A percentile compares a stretch with the other conserved stretches of the same genome.
Evolutionary conservation across 192 early-diverging fungal species (phyloP).

Genomic region (Coemansia sp.): DNA sequence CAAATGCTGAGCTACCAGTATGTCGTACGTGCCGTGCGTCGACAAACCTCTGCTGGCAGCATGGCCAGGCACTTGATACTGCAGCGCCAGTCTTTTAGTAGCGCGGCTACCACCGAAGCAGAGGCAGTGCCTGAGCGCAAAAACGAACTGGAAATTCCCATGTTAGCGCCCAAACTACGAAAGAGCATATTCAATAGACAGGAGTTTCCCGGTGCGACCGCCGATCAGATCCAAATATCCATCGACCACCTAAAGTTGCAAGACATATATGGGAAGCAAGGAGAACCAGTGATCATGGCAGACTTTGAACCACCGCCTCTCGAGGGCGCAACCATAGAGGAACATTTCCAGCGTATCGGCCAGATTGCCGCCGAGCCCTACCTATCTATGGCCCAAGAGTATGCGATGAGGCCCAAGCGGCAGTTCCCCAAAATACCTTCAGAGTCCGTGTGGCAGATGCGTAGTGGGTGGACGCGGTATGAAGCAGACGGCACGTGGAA

Average conservation of each 20-base stretch:
- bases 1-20: background rate
- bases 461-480: slow-evolving; percentile 86
- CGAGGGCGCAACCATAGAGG: slow-evolving; percentile 59
- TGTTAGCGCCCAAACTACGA: slow-evolving; percentile 51
- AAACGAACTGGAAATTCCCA: slow-evolving; percentile 52
- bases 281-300: slow-evolving; percentile 39
- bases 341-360: slow-evolving; percentile 80
- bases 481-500: slow-evolving; percentile 35
- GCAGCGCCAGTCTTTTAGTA: background rate
- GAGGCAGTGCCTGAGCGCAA: slow-evolving; percentile 21
- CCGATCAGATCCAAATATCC: slow-evolving; percentile 38
- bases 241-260: slow-evolving; percentile 47
- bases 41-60: background rate
- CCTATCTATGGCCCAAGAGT: slow-evolving; percentile 55
- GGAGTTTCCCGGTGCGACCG: slow-evolving; percentile 22
- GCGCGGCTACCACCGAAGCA: background rate
- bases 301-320: slow-evolving; percentile 60
- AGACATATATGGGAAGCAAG: slow-evolving; percentile 43
- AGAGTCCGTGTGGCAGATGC: slow-evolving; percentile 59
- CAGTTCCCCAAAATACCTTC: slow-evolving; percentile 45
- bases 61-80: background rate
- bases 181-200: slow-evolving; percentile 30
- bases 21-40: background rate
- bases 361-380: slow-evolving; percentile 63
- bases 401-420: slow-evolving; percentile 31